Percentiles rank a stretch among this genome's conserved stretches.
These are phyloP conservation scores for Pestalotiopsis sp. DNA, from an alignment of 2,329 filamentous ascomycete species.

Conservation along the genomic window DNA sequence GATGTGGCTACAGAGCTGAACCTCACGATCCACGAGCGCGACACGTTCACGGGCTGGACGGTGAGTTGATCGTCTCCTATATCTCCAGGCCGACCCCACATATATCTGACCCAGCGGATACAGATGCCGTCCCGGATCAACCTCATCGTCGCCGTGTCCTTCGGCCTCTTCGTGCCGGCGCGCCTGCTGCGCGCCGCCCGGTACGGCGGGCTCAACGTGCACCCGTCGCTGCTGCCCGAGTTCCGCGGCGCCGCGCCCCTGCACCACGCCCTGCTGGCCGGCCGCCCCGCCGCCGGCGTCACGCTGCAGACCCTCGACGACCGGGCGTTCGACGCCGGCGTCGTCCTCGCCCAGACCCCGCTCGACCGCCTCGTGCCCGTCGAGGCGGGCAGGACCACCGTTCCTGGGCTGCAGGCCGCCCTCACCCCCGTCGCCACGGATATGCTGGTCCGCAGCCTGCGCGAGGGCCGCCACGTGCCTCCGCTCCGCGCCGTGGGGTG, in stretches of 20 bases:
- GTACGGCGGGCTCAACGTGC: conserved; percentile 90
- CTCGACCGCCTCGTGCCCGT: conserved; percentile 59
- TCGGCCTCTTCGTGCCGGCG: conserved; percentile 83
- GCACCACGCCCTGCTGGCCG: conserved; percentile 75
- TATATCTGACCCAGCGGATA: conserved; percentile 7
- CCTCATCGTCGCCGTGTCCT: conserved; percentile 88
- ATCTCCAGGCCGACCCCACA: conserved; percentile 8
- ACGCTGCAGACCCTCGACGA: conserved; percentile 85
- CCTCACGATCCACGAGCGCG: conserved; percentile 70
- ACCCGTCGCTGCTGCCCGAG: conserved; percentile 87
- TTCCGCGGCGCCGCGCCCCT: conserved; percentile 85
- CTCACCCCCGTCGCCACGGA: conserved; percentile 66
- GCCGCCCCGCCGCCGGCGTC: conserved; percentile 66
- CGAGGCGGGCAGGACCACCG: conserved; percentile 40
- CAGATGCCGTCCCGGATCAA: conserved; percentile 66
- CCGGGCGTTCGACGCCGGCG: conserved; percentile 74
- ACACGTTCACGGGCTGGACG: conserved; percentile 82
- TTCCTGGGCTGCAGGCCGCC: conserved; percentile 48
- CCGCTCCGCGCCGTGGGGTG: conserved; percentile 36
- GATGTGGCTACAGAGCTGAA: conserved; percentile 60
- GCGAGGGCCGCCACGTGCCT: conserved; percentile 62
- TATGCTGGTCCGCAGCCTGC: conserved; percentile 69
- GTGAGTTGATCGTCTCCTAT: conserved; percentile 42
- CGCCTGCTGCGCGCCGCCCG: conserved; percentile 68
- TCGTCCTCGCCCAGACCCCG: conserved; percentile 70